A percentile compares a stretch with the other conserved stretches of the same genome.
phyloP scores from a whole-genome alignment of 768 basidiomycete genomes.

The Naganishia vaughanmartiniae region DNA sequence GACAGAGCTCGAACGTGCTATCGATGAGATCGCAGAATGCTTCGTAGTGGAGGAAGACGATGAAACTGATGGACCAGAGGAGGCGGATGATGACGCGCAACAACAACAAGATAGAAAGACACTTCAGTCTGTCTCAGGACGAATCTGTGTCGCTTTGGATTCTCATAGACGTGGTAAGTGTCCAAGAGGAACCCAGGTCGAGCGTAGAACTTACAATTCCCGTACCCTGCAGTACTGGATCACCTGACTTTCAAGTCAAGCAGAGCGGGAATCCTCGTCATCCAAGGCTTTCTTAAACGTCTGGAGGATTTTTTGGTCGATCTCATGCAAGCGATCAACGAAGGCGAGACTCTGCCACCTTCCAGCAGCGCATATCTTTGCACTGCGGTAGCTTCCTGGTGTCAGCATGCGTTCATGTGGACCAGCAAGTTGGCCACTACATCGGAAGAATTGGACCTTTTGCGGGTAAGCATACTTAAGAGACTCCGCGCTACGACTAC shows the following conservation, averaged over 20 bases:
- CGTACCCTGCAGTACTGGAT: neutral
- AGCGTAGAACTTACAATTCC: neutral
- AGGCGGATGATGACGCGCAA: neutral
- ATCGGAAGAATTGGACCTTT: neutral
- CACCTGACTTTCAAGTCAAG: constrained; percentile 5
- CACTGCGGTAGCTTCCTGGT: neutral
- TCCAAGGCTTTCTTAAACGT: neutral
- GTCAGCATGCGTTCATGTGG: neutral
- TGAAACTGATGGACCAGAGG: neutral
- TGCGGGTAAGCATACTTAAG: neutral
- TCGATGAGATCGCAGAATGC: constrained; percentile 13
- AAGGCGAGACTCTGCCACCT: neutral
- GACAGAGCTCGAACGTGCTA: constrained; percentile 6
- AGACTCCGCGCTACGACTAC: neutral
- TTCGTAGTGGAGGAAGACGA: neutral
- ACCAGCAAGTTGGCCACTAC: neutral
- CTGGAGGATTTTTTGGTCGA: neutral
- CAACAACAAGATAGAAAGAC: neutral
- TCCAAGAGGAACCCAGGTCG: neutral
- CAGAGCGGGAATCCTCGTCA: neutral
- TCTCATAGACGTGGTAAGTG: constrained; percentile 2
- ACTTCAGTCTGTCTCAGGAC: neutral
- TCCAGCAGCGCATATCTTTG: neutral
- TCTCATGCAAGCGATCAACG: neutral
- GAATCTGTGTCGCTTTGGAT: constrained; percentile 1